Base-by-base conservation (phyloP, 164 flowering plant genomes). In the Piper longum region DNA sequence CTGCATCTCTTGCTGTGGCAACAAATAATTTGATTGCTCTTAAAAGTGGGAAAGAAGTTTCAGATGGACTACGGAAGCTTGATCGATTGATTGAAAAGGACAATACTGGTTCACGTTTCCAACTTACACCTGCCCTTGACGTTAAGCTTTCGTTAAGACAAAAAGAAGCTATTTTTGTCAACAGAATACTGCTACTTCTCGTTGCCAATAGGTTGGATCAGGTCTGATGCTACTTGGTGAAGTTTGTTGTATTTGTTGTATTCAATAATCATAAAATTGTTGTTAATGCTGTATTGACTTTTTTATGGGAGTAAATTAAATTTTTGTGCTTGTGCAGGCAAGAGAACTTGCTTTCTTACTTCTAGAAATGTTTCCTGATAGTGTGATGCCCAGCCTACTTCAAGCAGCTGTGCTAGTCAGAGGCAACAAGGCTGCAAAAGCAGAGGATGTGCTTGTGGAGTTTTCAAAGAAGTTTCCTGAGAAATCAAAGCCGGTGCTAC, bases 171-270 rank as follows among this genome's bases (percentile, higher is more conserved):
- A 81, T 95, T 75, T 87, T 81, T 71, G 63, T 74, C 8, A 95
- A 91, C 73, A 82, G 93, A 16, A 68, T 81, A 51, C 87, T 91
- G 69, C 70, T 95, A 45, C 93, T 95, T 60, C 91, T 95, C 59
- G 96, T 83, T 73, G 86, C 97, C 59, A 85, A 87, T 64, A 83
- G 77, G 77, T 67, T 90, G 75, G 91, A 85, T 76, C 93, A 87
- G 96, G 93, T 90, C 5, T 62, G 60, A 51, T 66, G 13, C 56
- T 48, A 6, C 41, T 11, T 17, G 19, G 40, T 51, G 13, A 11
- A 19, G 56, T 9, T 56, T 17, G 26, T 8, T 42, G 54, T 17
- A 13, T 2, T 44, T 7, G 8, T 44, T 7, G 8, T 56, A 51
- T 9, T 5, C 9, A 40, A 26, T 40, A 8, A 16, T 42, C 56